Evolutionary conservation across 2,329 filamentous ascomycete genomes (phyloP).

Genomic region (Fusarium humuli): DNA sequence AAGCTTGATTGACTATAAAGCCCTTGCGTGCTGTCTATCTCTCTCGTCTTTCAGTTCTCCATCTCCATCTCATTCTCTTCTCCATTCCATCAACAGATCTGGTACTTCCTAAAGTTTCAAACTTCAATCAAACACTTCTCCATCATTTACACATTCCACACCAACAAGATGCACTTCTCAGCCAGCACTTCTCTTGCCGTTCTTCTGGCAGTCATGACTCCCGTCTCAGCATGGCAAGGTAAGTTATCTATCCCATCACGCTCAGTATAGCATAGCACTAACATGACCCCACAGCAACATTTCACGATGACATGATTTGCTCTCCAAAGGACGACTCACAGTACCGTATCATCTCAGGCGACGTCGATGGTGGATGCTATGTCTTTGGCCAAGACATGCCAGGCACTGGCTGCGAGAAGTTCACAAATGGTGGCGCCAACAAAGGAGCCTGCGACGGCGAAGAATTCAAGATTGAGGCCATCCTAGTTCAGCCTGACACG

Average conservation of each 20-base stretch:
- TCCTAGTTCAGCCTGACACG: not conserved
- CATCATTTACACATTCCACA: accelerated
- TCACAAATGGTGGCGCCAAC: not conserved
- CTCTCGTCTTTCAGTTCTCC: not conserved
- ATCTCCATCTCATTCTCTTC: not conserved
- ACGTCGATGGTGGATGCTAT: not conserved
- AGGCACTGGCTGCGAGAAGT: not conserved
- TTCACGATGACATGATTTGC: not conserved
- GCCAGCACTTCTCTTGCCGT: not conserved
- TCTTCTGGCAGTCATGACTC: not conserved
- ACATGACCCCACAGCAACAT: not conserved
- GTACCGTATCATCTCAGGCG: not conserved
- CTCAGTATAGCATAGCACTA: accelerated
- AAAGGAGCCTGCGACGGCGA: not conserved
- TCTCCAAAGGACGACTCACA: not conserved
- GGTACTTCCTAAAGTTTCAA: too few species aligned
- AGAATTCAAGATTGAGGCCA: not conserved
- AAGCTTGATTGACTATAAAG: not conserved
- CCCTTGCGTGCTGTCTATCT: accelerated
- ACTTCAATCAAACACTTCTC: accelerated
- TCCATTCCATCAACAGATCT: not conserved
- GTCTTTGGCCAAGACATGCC: not conserved
- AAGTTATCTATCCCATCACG: accelerated
- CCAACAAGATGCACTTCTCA: not conserved
- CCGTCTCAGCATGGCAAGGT: not conserved